Evolutionary conservation across 2,329 filamentous ascomycete genomes (phyloP).

Genomic region (Tetracladium maxilliforme): DNA sequence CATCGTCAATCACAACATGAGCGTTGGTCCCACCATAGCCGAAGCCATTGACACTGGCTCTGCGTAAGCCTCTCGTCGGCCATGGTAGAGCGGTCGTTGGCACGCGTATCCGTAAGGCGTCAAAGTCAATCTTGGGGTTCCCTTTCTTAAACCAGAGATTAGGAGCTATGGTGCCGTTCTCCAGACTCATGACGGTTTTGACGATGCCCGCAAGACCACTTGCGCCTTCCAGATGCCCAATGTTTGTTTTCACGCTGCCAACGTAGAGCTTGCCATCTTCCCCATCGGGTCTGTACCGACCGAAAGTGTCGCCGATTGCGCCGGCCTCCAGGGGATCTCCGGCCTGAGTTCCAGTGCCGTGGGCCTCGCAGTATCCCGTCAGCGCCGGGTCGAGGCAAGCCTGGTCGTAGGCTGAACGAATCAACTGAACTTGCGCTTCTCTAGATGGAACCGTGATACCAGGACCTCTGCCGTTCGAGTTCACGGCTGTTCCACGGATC

Average conservation of each 20-base stretch:
- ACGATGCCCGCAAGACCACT: constrained; percentile 9
- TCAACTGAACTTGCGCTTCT: constrained; percentile 19
- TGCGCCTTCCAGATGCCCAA: constrained; percentile 11
- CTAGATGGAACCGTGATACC: constrained; percentile 38
- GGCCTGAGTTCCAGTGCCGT: constrained; percentile 5
- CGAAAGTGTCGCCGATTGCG: neutral
- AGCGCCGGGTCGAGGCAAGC: constrained; percentile 5
- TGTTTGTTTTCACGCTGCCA: constrained; percentile 9
- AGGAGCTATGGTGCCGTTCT: constrained; percentile 5
- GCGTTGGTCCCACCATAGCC: constrained; percentile 31
- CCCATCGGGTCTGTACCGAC: no score
- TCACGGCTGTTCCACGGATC: constrained; percentile 34
- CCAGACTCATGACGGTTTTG: constrained; percentile 5
- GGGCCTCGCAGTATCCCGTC: constrained; percentile 6
- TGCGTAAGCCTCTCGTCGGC: neutral
- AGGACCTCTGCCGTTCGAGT: constrained; percentile 40
- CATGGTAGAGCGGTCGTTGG: constrained; percentile 1
- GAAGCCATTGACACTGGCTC: constrained; percentile 12
- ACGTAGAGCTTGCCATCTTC: no score
- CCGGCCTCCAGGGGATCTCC: neutral
- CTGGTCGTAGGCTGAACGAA: constrained; percentile 5
- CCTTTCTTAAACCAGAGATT: constrained; percentile 10
- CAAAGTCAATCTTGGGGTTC: constrained; percentile 14
- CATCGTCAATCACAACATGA: constrained; percentile 21
- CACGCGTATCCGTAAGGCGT: constrained; percentile 15